Evolutionary conservation across 495 filamentous ascomycete genomes (phyloP), one percentile per base, ranked within the genome.

Genomic region (Hypoxylon lienhwacheense): DNA sequence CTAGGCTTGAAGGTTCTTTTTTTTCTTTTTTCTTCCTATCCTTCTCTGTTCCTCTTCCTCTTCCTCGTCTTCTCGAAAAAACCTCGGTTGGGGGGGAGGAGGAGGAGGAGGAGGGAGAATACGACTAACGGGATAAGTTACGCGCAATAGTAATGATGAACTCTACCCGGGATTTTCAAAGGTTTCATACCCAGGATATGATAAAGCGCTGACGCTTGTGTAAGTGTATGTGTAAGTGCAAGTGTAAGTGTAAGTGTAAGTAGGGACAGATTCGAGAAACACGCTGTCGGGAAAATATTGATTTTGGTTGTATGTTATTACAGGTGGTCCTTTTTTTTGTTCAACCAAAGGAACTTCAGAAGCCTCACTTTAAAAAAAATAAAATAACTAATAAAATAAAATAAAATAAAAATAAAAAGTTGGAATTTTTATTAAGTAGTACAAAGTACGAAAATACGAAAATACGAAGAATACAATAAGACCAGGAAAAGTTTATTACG

Each of bases 311-410:
- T n/a, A 35, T 61, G 26, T 48, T 55, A 24, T 22, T 11, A 39
- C 24, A 26, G n/a, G 21, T 37, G 2, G 37, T 16, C 22, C n/a
- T 42, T 22, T 5, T 35, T 36, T 61, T 61, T 61, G 40, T 55
- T 61, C 16, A 29, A 36, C 29, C 37, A 53, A 48, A 32, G 33
- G 41, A 61, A 51, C 42, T 61, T 10, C 14, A 44, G 46, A 55
- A 55, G 47, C 34, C 40, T 61, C 35, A 61, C 47, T 54, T 22
- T 7, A n/a, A n/a, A n/a, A n/a, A n/a, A n/a, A n/a, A n/a, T n/a
- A n/a, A n/a, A n/a, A n/a, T n/a, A n/a, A n/a, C n/a, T n/a, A n/a
- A n/a, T n/a, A n/a, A n/a, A n/a, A n/a, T n/a, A n/a, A n/a, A n/a
- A n/a, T n/a, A n/a, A n/a, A n/a, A n/a, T n/a, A n/a, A n/a, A n/a